These are phyloP conservation scores for Geotrichum macrosporum DNA, from an alignment of 1,139 yeast species.

Conservation along the genomic window DNA sequence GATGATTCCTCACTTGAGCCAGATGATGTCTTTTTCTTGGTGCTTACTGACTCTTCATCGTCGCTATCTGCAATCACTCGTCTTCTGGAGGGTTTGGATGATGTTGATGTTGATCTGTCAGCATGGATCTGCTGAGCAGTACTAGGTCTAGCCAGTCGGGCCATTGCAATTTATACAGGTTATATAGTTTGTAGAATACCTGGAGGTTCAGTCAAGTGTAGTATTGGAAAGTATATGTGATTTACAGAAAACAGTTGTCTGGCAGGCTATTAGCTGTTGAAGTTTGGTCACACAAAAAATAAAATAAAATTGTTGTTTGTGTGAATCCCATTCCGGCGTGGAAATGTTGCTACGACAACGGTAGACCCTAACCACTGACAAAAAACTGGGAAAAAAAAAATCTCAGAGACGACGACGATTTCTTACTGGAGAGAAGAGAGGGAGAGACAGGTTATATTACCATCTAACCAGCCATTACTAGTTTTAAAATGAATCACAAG, in stretches of 20 bases:
- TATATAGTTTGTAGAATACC: neutral
- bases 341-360: neutral
- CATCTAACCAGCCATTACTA: neutral
- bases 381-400: no score
- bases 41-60: neutral
- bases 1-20: neutral
- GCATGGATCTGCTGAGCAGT: slow-evolving; percentile 5
- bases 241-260: neutral
- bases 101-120: neutral
- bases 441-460: neutral
- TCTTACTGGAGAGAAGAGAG: neutral
- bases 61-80: slow-evolving; percentile 3
- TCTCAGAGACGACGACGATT: no score
- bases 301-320: slow-evolving; percentile 3
- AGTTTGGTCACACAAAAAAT: no score
- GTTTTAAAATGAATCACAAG: slow-evolving; percentile 16
- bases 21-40: neutral
- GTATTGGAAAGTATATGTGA: neutral
- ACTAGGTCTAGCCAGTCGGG: slow-evolving; percentile 9
- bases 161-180: neutral
- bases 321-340: neutral
- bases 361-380: neutral
- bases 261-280: no score
- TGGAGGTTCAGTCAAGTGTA: neutral
- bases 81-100: neutral